A percentile compares a stretch with the other conserved stretches of the same genome.
Evolutionary conservation across 371 early-diverging fungal genomes (phyloP).

Genomic region (Haplosporangium sp.): DNA sequence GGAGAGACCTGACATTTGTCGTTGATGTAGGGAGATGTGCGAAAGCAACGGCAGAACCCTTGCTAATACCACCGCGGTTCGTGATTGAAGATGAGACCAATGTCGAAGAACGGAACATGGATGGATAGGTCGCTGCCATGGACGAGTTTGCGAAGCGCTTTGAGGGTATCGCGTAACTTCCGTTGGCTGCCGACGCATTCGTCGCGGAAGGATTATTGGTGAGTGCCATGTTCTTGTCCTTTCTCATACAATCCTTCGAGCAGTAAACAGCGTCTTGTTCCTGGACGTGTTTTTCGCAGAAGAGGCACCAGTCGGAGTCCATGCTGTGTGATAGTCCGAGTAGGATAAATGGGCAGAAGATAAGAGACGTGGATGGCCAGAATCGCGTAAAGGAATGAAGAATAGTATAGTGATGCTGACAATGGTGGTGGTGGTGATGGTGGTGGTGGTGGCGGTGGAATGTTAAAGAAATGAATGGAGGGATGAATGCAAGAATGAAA

Average conservation of each 20-base stretch:
- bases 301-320: slow-evolving; percentile 46
- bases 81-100: slow-evolving; percentile 13
- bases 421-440: no score
- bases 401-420: no score
- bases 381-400: no score
- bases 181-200: background rate
- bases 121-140: slow-evolving; percentile 14
- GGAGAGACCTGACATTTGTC: no score
- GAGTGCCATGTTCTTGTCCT: slow-evolving; percentile 24
- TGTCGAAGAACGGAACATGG: slow-evolving; percentile 25
- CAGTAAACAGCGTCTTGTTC: slow-evolving; percentile 30
- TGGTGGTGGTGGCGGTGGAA: no score
- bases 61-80: slow-evolving; percentile 20
- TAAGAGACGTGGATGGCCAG: background rate
- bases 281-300: slow-evolving; percentile 43
- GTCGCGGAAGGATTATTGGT: slow-evolving; percentile 1
- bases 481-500: background rate
- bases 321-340: slow-evolving; percentile 4
- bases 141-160: background rate
- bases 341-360: background rate
- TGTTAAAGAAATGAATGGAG: no score
- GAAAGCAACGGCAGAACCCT: background rate
- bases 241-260: slow-evolving; percentile 30
- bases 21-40: no score
- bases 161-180: no score